These are phyloP conservation scores for Scutellaria barbata DNA, from an alignment of 257 asterid genomes.

Conservation along the genomic window DNA sequence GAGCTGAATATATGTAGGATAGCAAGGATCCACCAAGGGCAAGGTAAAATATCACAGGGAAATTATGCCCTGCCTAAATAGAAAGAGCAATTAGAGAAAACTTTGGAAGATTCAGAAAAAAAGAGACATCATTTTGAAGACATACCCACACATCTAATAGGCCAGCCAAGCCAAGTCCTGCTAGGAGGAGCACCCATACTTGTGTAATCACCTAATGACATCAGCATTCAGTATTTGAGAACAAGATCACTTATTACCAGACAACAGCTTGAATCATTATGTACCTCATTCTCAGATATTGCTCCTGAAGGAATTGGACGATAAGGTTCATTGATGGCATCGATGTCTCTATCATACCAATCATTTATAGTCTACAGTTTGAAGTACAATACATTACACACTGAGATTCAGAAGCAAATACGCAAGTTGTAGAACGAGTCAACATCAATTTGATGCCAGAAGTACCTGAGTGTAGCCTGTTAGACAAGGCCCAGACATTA, in stretches of 20 bases:
- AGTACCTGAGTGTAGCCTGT: constrained; percentile 96
- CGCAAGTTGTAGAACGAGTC: constrained; percentile 23
- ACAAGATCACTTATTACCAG: constrained; percentile 18
- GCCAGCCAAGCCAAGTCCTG: constrained; percentile 89
- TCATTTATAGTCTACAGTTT: constrained; percentile 79
- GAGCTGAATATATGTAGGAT: constrained; percentile 97
- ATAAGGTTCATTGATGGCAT: constrained; percentile 94
- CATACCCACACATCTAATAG: constrained; percentile 91
- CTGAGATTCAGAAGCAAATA: constrained; percentile 28
- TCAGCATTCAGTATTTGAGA: constrained; percentile 32
- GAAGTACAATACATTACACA: constrained; percentile 29
- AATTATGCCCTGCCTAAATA: constrained; percentile 85
- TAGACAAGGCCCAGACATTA: constrained; percentile 94
- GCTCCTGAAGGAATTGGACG: constrained; percentile 98
- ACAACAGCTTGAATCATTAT: constrained; percentile 31
- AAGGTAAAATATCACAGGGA: constrained; percentile 84
- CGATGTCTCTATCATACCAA: constrained; percentile 96
- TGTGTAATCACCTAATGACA: constrained; percentile 84
- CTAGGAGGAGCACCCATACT: constrained; percentile 94
- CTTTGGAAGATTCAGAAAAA: background rate
- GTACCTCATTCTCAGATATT: constrained; percentile 78
- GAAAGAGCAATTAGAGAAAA: constrained; percentile 33
- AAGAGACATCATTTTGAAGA: constrained; percentile 36
- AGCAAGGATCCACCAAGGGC: constrained; percentile 95
- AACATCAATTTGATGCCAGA: constrained; percentile 12